Evolutionary conservation across 192 early-diverging fungal genomes (phyloP).

Genomic region (Umbelopsis ramanniana): DNA sequence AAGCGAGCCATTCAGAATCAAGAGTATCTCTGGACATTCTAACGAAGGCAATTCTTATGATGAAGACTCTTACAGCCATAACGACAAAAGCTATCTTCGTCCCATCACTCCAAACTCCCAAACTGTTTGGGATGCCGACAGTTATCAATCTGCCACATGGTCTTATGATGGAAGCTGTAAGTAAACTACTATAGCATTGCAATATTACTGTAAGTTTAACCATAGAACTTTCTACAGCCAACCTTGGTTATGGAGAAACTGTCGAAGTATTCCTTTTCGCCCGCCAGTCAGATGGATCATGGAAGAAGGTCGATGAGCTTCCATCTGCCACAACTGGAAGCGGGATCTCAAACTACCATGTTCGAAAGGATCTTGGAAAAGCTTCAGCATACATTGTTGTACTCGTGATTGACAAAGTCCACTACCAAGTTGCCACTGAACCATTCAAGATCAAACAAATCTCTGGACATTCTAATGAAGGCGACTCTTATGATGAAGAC

Average conservation of each 20-base stretch:
- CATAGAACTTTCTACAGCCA: not conserved
- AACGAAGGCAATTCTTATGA: not conserved
- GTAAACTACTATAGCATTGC: too few species aligned
- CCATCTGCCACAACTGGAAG: slow-evolving; percentile 4
- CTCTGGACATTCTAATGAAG: slow-evolving; percentile 2
- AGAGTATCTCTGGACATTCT: not conserved
- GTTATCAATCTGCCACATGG: slow-evolving; percentile 6
- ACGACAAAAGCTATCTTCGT: not conserved
- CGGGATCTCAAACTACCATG: slow-evolving; percentile 16
- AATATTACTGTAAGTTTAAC: too few species aligned
- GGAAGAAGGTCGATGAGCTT: not conserved
- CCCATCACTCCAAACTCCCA: not conserved
- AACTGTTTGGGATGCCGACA: slow-evolving; percentile 11
- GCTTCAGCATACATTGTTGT: not conserved
- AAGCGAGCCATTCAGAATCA: not conserved
- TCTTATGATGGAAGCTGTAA: not conserved
- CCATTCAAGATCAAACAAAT: not conserved
- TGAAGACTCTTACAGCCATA: not conserved
- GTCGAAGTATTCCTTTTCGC: not conserved
- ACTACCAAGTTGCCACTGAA: not conserved
- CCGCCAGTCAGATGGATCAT: not conserved
- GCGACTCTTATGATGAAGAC: not conserved
- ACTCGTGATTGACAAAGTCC: not conserved
- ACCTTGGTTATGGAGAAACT: not conserved
- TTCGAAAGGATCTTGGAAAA: slow-evolving; percentile 10